Evolutionary conservation across 441 rosid genomes (phyloP), one percentile per base, ranked within the genome.

Genomic region (Populus hybrid): DNA sequence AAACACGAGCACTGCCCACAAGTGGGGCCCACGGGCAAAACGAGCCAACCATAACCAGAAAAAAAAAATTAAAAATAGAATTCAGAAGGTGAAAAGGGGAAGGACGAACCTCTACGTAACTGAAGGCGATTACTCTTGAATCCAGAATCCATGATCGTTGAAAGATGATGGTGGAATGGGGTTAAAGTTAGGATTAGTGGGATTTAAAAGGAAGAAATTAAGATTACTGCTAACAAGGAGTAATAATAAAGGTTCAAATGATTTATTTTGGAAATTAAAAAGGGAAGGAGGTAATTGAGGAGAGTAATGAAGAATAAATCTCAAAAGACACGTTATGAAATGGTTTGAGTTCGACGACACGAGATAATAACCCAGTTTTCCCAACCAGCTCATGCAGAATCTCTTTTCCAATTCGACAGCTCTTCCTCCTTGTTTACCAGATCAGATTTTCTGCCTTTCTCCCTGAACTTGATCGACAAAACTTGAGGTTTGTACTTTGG

Each of bases 371-470:
- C 89, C 86, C 87, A 83, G 85, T 71, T 84, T 88, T 80, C 91
- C 89, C 89, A 84, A 93, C 86, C 95, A 89, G 88, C 93, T 93
- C 98, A 93, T 93, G 92, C 99, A 84, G 93, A 84, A 77, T 36
- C 79, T 54, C 65, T 67, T 76, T 54, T 77, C 85, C 84, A 12
- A 80, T 80, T 71, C 35, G 70, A 61, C 67, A 72, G 72, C 73
- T 54, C 68, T 59, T 5, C 69, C 32, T 30, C 32, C 32, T 30
- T 30, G 32, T 30, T 30, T 30, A 30, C 32, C 32, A 30, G 32
- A 30, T 30, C 32, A 30, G 65, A 59, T 67, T 26, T 18, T 18
- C 38, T 67, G 20, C 38, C 36, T 28, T 67, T 14, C 70, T 67
- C 5, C n/a, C 70, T 3, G 36, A 67, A 67, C 10, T 67, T 30